Conservation (phyloP, 2,329 filamentous ascomycete species). For the Fusarium stilboides region DNA sequence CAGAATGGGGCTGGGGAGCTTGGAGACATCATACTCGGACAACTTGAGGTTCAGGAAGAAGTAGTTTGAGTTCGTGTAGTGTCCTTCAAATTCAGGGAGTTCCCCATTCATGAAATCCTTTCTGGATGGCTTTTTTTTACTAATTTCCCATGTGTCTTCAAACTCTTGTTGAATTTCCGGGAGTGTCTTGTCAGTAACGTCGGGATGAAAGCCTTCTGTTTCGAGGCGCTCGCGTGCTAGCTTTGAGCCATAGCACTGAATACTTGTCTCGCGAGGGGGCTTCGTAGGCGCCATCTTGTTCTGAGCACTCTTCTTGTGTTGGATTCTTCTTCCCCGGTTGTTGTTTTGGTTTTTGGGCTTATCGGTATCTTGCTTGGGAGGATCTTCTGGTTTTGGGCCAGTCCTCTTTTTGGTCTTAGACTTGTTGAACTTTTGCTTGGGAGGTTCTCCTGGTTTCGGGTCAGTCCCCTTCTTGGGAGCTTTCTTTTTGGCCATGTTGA, state of each 20-base stretch:
- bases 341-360: background rate
- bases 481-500: slow-evolving; percentile 7
- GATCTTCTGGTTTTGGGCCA: background rate
- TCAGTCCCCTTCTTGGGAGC: slow-evolving; percentile 1
- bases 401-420: background rate
- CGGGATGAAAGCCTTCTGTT: background rate
- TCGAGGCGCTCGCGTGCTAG: background rate
- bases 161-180: background rate
- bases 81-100: background rate
- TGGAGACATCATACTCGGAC: background rate
- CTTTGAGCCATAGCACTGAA: background rate
- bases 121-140: background rate
- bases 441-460: background rate
- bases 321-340: background rate
- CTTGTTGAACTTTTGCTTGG: background rate
- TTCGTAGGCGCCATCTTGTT: background rate
- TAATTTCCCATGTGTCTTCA: background rate
- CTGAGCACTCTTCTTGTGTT: background rate
- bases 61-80: background rate
- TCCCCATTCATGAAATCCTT: background rate
- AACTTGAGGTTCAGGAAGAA: background rate
- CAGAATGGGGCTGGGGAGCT: slow-evolving; percentile 2
- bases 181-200: background rate
- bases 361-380: background rate
- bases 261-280: background rate